Conservation (phyloP, 768 basidiomycete species). For the Termitomyces sp. region DNA sequence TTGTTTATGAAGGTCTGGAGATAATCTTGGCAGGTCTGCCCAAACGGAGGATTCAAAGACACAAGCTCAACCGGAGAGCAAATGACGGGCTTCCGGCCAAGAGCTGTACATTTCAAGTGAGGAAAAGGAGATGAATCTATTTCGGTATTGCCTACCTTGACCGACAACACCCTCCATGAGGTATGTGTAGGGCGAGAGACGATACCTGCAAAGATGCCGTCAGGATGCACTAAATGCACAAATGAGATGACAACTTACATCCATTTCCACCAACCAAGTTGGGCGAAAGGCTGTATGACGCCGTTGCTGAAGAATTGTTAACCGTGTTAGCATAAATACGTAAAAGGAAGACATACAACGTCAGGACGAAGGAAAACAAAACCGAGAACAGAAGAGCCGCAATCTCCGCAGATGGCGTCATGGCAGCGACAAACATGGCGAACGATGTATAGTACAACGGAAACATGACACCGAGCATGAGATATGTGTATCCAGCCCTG, state of each 20-base stretch:
- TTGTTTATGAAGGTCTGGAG: constrained; percentile 41
- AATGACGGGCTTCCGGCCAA: constrained; percentile 41
- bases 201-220: constrained; percentile 19
- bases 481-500: constrained; percentile 54
- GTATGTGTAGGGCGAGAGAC: constrained; percentile 45
- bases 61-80: constrained; percentile 65
- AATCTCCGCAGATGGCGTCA: constrained; percentile 55
- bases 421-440: constrained; percentile 53
- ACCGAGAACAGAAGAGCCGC: constrained; percentile 53
- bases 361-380: constrained; percentile 57
- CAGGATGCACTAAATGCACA: background rate
- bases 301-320: constrained; percentile 38
- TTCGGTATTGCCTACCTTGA: constrained; percentile 30
- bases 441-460: constrained; percentile 63
- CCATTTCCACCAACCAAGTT: constrained; percentile 69
- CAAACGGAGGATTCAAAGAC: constrained; percentile 50
- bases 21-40: constrained; percentile 51
- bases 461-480: constrained; percentile 50
- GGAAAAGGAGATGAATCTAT: constrained; percentile 22
- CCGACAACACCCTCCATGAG: constrained; percentile 44
- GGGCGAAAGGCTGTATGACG: constrained; percentile 57
- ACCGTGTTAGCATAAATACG: constrained; percentile 1
- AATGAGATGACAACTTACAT: constrained; percentile 37
- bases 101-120: constrained; percentile 32
- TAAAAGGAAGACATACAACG: constrained; percentile 38